Conservation (phyloP, 2,329 filamentous ascomycete genomes). For the Lojkania enalia region DNA sequence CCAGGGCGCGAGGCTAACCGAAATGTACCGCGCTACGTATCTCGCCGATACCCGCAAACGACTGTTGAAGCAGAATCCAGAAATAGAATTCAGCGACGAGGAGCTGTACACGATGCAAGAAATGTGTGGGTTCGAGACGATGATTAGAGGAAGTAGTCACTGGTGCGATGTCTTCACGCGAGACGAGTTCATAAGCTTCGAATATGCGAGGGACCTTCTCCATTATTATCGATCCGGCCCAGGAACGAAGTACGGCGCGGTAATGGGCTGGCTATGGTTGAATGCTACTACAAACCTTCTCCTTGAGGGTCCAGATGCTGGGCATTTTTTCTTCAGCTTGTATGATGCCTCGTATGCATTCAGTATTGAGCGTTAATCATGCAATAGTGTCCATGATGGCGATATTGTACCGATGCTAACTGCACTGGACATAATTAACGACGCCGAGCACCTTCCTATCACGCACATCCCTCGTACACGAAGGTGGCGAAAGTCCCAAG, state of each 20-base stretch:
- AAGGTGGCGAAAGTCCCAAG: slow-evolving; percentile 58
- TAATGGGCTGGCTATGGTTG: slow-evolving; percentile 62
- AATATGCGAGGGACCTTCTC: slow-evolving; percentile 61
- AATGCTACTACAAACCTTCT: slow-evolving; percentile 59
- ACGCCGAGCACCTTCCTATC: slow-evolving; percentile 51
- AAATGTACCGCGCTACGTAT: slow-evolving; percentile 53
- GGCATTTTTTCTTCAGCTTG: slow-evolving; percentile 61
- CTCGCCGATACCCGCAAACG: slow-evolving; percentile 51
- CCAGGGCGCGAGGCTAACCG: slow-evolving; percentile 54
- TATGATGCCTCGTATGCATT: no score
- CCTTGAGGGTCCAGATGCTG: slow-evolving; percentile 48
- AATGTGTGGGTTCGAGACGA: slow-evolving; percentile 63
- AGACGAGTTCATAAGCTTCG: slow-evolving; percentile 59
- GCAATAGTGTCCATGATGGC: slow-evolving; percentile 60
- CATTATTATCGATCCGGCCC: slow-evolving; percentile 64
- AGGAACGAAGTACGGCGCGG: slow-evolving; percentile 57
- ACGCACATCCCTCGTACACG: slow-evolving; percentile 50
- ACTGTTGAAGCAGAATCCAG: slow-evolving; percentile 49
- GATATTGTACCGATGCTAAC: slow-evolving; percentile 61
- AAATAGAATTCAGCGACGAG: slow-evolving; percentile 47
- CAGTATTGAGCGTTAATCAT: no score
- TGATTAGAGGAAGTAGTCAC: slow-evolving; percentile 55
- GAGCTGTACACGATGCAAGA: slow-evolving; percentile 65
- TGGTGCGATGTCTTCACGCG: slow-evolving; percentile 62
- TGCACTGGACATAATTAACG: slow-evolving; percentile 54